Evolutionary conservation across 2,329 filamentous ascomycete genomes (phyloP).

Genomic region (Ophiocordyceps camponoti-leonardi): DNA sequence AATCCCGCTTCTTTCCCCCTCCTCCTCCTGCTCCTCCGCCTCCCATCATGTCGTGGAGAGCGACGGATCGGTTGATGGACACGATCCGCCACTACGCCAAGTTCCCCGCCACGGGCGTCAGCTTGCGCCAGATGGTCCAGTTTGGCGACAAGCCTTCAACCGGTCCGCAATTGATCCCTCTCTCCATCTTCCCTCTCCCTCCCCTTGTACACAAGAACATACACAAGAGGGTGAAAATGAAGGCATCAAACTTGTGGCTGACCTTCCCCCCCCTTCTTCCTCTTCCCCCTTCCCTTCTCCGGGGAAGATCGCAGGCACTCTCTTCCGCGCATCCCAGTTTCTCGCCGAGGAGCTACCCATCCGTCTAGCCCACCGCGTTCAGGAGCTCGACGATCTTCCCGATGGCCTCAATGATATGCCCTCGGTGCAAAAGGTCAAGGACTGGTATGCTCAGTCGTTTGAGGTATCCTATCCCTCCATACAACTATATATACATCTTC

Average conservation of each 20-base stretch:
- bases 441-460: constrained; percentile 99
- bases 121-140: constrained; percentile 96
- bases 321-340: constrained; percentile 96
- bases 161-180: constrained; percentile 34
- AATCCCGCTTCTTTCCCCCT: background rate
- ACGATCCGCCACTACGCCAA: constrained; percentile 94
- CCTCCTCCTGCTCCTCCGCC: background rate
- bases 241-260: background rate
- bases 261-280: too few relatives aligned
- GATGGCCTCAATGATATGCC: constrained; percentile 97
- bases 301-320: constrained; percentile 46
- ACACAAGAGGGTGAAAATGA: too few relatives aligned
- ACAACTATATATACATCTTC: too few relatives aligned
- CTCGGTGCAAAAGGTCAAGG: constrained; percentile 83
- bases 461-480: constrained; percentile 38
- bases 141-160: constrained; percentile 89
- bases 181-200: background rate
- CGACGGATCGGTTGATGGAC: constrained; percentile 78
- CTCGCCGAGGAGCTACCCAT: constrained; percentile 96
- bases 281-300: too few relatives aligned
- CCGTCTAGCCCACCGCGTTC: constrained; percentile 84
- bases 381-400: constrained; percentile 80
- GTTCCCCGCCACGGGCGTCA: constrained; percentile 92
- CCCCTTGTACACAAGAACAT: too few relatives aligned
- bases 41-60: constrained; percentile 79